Conservation (phyloP, 2,329 filamentous ascomycete genomes). For the Exophiala aquamarina region DNA sequence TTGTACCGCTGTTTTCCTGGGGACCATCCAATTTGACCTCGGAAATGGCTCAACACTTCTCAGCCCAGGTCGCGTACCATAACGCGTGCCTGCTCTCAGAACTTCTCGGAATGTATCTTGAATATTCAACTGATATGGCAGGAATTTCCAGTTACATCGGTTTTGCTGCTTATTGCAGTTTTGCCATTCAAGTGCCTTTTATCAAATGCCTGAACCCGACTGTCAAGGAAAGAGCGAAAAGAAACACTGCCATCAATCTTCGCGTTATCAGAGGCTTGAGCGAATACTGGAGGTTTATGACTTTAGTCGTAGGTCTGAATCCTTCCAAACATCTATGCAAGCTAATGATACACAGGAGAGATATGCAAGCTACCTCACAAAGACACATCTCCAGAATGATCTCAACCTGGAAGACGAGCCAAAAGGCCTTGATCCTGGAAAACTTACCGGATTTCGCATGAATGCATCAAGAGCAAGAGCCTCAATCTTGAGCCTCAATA, state of each 20-base stretch:
- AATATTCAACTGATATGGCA: not conserved
- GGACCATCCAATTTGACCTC: not conserved
- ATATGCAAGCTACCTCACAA: not conserved
- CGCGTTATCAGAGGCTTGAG: not conserved
- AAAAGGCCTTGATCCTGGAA: not conserved
- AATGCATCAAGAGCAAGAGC: not conserved
- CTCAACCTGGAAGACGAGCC: constrained; percentile 1
- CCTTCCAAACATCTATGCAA: not conserved
- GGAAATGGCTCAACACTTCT: not conserved
- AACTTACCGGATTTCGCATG: not conserved
- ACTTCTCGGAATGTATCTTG: not conserved
- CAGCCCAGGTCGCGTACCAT: not conserved
- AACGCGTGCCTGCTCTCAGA: not conserved
- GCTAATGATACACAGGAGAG: not conserved
- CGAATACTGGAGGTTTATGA: constrained; percentile 1
- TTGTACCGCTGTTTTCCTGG: not conserved
- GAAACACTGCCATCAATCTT: not conserved
- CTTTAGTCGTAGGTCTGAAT: not conserved
- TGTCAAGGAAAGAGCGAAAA: not conserved
- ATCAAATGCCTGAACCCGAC: not conserved
- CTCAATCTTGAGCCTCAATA: constrained; percentile 1
- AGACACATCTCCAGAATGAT: not conserved
- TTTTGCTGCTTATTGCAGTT: constrained; percentile 1
- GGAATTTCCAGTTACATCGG: constrained; percentile 1
- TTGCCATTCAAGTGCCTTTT: constrained; percentile 2